phyloP scores from a whole-genome alignment of 2,329 filamentous ascomycete species.

The Talaromyces amestolkiae region DNA sequence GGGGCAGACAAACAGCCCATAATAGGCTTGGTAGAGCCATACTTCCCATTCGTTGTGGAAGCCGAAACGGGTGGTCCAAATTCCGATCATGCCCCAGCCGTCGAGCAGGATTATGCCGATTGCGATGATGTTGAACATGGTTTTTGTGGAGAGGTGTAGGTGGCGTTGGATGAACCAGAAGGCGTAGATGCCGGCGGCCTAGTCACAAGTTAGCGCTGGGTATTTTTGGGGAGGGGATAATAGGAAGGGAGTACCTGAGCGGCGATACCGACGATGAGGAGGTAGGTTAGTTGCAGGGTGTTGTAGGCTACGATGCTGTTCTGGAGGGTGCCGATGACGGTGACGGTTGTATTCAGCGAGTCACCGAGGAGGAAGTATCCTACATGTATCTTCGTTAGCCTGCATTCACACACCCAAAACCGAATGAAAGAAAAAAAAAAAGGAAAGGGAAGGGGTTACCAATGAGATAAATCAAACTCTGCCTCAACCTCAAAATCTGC shows the following conservation, averaged over 20 bases:
- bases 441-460: constrained; percentile 36
- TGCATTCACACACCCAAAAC: background rate
- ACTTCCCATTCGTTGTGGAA: constrained; percentile 56
- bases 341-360: constrained; percentile 67
- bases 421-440: no score
- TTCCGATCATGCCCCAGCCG: constrained; percentile 59
- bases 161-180: constrained; percentile 63
- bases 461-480: constrained; percentile 64
- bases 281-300: constrained; percentile 63
- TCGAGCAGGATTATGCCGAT: constrained; percentile 60
- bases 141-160: constrained; percentile 61
- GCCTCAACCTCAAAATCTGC: constrained; percentile 64
- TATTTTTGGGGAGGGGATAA: background rate
- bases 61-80: constrained; percentile 54
- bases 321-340: constrained; percentile 64
- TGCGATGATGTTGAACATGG: constrained; percentile 66
- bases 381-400: constrained; percentile 9
- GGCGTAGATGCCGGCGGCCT: constrained; percentile 56
- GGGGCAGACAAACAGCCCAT: constrained; percentile 65
- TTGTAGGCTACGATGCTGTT: constrained; percentile 65
- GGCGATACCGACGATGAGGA: constrained; percentile 64
- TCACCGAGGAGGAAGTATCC: constrained; percentile 69
- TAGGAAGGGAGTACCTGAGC: constrained; percentile 49
- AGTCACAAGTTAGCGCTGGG: background rate
- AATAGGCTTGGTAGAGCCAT: constrained; percentile 56